These are phyloP conservation scores for Arthromyces matolae DNA, from an alignment of 768 basidiomycete genomes.

Conservation along the genomic window DNA sequence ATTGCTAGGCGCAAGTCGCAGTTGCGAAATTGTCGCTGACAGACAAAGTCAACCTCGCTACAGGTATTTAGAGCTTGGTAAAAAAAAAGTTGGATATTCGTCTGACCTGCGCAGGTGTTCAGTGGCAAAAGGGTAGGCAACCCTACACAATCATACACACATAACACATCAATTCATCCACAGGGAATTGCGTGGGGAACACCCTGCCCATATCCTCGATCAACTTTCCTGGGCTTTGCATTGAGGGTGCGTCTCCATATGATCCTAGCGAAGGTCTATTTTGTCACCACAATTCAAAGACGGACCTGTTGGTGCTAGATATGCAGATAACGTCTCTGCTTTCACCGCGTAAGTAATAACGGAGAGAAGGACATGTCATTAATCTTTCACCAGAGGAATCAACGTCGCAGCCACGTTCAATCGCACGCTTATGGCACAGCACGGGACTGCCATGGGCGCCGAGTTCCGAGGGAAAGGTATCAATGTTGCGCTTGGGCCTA, in stretches of 20 bases:
- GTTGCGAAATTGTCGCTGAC: constrained; percentile 49
- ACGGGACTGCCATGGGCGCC: constrained; percentile 53
- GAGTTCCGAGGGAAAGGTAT: constrained; percentile 64
- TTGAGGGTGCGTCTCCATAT: constrained; percentile 34
- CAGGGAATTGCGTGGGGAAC: constrained; percentile 49
- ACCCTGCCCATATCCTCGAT: constrained; percentile 44
- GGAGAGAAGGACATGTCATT: too few species aligned
- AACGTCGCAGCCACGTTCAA: constrained; percentile 54
- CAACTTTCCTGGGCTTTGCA: constrained; percentile 46
- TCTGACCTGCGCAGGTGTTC: constrained; percentile 39
- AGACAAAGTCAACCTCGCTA: constrained; percentile 56
- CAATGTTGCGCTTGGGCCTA: constrained; percentile 48
- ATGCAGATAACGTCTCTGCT: constrained; percentile 43
- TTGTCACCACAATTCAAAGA: constrained; percentile 25
- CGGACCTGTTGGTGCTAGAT: constrained; percentile 48
- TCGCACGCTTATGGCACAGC: constrained; percentile 50
- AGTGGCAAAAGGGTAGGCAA: constrained; percentile 36
- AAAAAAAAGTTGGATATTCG: background rate
- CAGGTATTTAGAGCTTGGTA: constrained; percentile 40
- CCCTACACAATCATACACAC: background rate
- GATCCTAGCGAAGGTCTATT: background rate
- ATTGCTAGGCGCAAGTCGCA: constrained; percentile 40
- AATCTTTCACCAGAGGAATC: constrained; percentile 34
- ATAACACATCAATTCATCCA: background rate
- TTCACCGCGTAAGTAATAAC: constrained; percentile 43